Base-by-base conservation (phyloP, 345 rosid species). In the Rhizophora apiculata region DNA sequence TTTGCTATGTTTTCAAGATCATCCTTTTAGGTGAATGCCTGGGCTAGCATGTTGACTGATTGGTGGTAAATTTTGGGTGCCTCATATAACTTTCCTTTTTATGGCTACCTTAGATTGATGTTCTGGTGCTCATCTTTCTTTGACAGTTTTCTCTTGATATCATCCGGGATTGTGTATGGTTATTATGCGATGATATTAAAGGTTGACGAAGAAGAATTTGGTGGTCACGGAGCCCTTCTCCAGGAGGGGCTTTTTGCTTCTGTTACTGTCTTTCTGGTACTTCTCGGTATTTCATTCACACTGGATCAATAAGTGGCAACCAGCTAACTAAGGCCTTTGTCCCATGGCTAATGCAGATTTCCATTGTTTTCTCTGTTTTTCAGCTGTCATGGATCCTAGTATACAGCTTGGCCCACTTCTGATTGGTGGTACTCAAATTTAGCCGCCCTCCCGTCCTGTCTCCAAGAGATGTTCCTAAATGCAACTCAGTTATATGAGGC, bases 171-270 rank as follows among this genome's bases (percentile, higher is more conserved):
- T 2, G 64, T 95, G 53, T 92, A 95, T 49, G 88, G 93, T 15
- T 92, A 89, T 80, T 95, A 95, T 60, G 88, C 92, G 5, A 74
- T 92, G 90, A 78, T 92, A 68, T 81, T 92, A 70, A 92, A 90
- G 87, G 63, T 95, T 15, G 97, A 90, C 43, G 99, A 92, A 83
- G 97, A 92, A 80, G 96, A 92, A 31, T 90, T 82, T 67, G 99
- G 99, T 7, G 97, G 99, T 53, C 99, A 95, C 51, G 91, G 88
- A 72, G 83, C 91, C 24, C 92, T 94, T 53, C 97, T 94, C 72
- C 99, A 92, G 79, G 94, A 95, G 78, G 97, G 99, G 21, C 88
- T 95, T 60, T 90, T 88, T 68, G 97, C 97, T 0, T 94, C 98
- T 0, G 39, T 89, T 60, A 88, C 96, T 62, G 88, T 94, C 69